A percentile compares a stretch with the other conserved stretches of the same genome.
phyloP scores from a whole-genome alignment of 306 rosid genomes.

The Carpinus viminea region DNA sequence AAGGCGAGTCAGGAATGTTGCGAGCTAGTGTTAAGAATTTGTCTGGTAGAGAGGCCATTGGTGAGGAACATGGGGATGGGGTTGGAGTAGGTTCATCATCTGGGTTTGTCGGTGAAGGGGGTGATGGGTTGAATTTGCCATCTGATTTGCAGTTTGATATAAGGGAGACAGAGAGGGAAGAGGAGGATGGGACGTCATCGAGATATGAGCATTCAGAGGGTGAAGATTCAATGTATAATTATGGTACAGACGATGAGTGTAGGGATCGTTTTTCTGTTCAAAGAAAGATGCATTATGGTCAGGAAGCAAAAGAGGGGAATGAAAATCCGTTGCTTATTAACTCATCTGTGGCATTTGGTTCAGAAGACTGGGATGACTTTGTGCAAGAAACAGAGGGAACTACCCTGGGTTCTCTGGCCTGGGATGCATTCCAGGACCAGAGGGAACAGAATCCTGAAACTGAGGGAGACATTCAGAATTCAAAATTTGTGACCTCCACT shows the following conservation, averaged over 20 bases:
- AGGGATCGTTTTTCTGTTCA: conserved; percentile 27
- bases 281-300: conserved; percentile 18
- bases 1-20: conserved; percentile 3
- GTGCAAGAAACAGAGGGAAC: conserved; percentile 40
- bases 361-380: conserved; percentile 77
- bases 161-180: conserved; percentile 39
- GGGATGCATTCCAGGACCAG: conserved; percentile 31
- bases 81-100: conserved; percentile 29
- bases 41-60: conserved; percentile 11
- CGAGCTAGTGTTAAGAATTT: conserved; percentile 20
- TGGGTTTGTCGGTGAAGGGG: conserved; percentile 21
- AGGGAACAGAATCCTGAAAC: conserved; percentile 25
- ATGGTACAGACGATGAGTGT: conserved; percentile 47
- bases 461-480: conserved; percentile 17
- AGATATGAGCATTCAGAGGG: conserved; percentile 62
- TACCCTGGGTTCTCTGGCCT: conserved; percentile 21
- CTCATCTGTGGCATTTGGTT: conserved; percentile 84
- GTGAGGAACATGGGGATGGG: conserved; percentile 12
- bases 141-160: conserved; percentile 21
- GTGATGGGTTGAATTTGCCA: conserved; percentile 22
- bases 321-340: conserved; percentile 74
- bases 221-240: conserved; percentile 65
- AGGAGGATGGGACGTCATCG: conserved; percentile 42
- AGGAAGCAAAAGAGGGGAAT: conserved; percentile 33
- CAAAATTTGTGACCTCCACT: conserved; percentile 18